Evolutionary conservation across 805 yeast species (phyloP), one percentile per base, ranked within the genome.

Genomic region (Metschnikowia arizonensis): DNA sequence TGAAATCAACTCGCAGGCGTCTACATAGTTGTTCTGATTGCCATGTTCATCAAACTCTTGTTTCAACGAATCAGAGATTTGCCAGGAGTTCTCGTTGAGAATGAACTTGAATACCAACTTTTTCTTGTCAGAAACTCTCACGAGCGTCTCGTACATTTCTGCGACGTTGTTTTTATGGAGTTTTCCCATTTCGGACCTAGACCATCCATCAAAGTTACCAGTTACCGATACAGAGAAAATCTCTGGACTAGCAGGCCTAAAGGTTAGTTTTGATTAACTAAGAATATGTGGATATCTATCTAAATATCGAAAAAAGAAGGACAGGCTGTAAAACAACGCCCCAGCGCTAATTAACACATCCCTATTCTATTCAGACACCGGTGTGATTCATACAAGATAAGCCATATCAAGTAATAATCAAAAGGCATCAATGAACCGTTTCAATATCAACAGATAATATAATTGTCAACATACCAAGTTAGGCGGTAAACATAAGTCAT

Each of bases 161-260:
- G 49, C 45, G 5, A 49, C 51, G 15, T 49, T 42, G 18, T 42
- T 37, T 6, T 42, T 38, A 12, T 36, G 12, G 9, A 47, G 50
- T 28, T 56, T 51, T 3, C 59, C 55, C 5, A n/a, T 9, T n/a
- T 39, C 48, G 8, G 55, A 56, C 44, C 57, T 55, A 10, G 63
- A 46, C 76, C 76, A 71, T 45, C 63, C 53, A 49, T 70, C 74
- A 51, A 71, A 71, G 50, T 55, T 62, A 5, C 76, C 76, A 1
- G 75, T 69, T 18, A 70, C 64, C 24, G 61, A 62, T 21, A 70
- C 63, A 7, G 64, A 53, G 5, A 48, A 35, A n/a, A 45, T 31
- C n/a, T 44, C 54, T 21, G 50, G 50, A 24, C 25, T 36, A 9
- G 49, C 42, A 15, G 57, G 56, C 55, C 57, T 53, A 37, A n/a